A percentile compares a stretch with the other conserved stretches of the same genome.
These are phyloP conservation scores for Rhododendron simsii DNA, from an alignment of 148 eudicot genomes.

Conservation along the genomic window DNA sequence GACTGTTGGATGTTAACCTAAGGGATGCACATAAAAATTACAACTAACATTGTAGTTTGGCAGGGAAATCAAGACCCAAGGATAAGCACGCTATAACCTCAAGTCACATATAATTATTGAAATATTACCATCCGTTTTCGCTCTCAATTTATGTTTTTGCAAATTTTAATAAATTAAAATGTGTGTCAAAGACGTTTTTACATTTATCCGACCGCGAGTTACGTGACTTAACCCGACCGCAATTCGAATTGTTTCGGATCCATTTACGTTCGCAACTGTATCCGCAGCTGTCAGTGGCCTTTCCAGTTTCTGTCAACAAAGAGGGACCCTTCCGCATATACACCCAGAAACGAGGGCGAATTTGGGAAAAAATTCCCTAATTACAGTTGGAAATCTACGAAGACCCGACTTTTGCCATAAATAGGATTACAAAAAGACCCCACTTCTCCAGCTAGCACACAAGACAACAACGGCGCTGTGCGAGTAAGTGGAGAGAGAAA, in stretches of 20 bases:
- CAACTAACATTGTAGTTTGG: not conserved
- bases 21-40: too few species aligned
- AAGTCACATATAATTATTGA: too few species aligned
- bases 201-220: too few species aligned
- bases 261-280: not conserved
- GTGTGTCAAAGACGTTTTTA: too few species aligned
- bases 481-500: slow-evolving; percentile 13
- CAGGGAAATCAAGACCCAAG: not conserved
- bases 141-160: too few species aligned
- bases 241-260: not conserved
- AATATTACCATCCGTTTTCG: too few species aligned
- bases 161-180: too few species aligned
- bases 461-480: slow-evolving; percentile 9
- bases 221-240: too few species aligned
- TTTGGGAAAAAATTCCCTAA: not conserved
- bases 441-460: slow-evolving; percentile 30
- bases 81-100: not conserved
- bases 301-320: not conserved
- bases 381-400: slow-evolving; percentile 12
- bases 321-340: slow-evolving; percentile 7
- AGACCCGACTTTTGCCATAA: slow-evolving; percentile 46
- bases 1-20: too few species aligned
- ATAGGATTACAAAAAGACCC: slow-evolving; percentile 14
- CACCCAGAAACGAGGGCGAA: not conserved
- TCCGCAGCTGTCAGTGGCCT: not conserved